Evolutionary conservation across 1,284 basidiomycete genomes (phyloP).

Genomic region (Cryptococcus sp.): DNA sequence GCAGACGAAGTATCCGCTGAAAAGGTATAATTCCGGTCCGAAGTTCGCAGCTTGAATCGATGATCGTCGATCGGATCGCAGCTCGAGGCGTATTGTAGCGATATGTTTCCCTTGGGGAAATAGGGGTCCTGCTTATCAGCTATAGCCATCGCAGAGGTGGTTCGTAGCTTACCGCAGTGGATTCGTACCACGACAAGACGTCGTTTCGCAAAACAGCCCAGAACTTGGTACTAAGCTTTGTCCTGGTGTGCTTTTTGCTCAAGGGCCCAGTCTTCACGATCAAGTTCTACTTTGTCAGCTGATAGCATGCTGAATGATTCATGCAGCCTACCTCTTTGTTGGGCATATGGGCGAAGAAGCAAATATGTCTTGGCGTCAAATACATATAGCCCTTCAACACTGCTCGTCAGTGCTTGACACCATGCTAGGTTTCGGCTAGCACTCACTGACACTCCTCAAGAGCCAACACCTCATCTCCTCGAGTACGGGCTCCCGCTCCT

Average conservation of each 20-base stretch:
- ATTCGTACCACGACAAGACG: constrained; percentile 88
- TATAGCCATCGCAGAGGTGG: background rate
- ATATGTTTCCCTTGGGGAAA: constrained; percentile 91
- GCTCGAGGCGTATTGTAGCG: constrained; percentile 82
- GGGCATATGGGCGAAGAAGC: constrained; percentile 96
- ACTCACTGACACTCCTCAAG: constrained; percentile 74
- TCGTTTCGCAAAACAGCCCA: constrained; percentile 94
- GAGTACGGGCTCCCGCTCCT: constrained; percentile 71
- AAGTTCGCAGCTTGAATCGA: constrained; percentile 71
- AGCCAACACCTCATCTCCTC: constrained; percentile 89
- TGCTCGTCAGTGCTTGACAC: constrained; percentile 34
- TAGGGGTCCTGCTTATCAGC: constrained; percentile 68
- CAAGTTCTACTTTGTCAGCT: constrained; percentile 57
- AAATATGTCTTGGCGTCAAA: constrained; percentile 81
- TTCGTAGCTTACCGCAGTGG: constrained; percentile 62
- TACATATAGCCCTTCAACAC: constrained; percentile 97
- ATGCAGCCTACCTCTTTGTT: constrained; percentile 72
- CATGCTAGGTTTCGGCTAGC: background rate
- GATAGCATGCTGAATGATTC: no score
- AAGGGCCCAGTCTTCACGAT: constrained; percentile 79
- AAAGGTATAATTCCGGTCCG: constrained; percentile 66
- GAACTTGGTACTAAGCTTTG: constrained; percentile 82
- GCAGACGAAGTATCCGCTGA: constrained; percentile 72
- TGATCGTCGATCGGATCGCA: constrained; percentile 72
- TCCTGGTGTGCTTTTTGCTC: constrained; percentile 74